phyloP scores from a whole-genome alignment of 495 filamentous ascomycete genomes.

The Annulohypoxylon maeteangense region DNA sequence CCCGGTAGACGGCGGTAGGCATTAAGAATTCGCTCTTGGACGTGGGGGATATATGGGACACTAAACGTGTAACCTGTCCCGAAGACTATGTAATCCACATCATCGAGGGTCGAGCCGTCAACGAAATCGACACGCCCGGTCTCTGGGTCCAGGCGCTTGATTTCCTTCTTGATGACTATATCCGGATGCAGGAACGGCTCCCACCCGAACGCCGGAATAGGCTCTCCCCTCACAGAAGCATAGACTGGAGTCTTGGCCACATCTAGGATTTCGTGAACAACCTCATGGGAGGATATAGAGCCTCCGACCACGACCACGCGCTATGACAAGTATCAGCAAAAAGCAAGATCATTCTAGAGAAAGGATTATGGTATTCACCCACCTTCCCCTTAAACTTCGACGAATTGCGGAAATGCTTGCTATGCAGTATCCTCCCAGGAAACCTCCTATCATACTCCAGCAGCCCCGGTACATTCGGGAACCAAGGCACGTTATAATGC shows the following conservation, averaged over 20 bases:
- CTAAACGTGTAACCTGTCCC: slow-evolving; percentile 69
- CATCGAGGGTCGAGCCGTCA: slow-evolving; percentile 59
- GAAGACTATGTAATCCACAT: slow-evolving; percentile 68
- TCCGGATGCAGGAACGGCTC: slow-evolving; percentile 62
- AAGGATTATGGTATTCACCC: slow-evolving; percentile 7
- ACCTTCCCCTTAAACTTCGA: slow-evolving; percentile 58
- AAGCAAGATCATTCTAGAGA: neutral
- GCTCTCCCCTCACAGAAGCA: slow-evolving; percentile 45
- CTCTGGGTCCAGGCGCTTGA: slow-evolving; percentile 46
- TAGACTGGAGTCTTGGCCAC: slow-evolving; percentile 44
- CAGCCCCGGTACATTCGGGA: slow-evolving; percentile 45
- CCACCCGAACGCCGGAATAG: slow-evolving; percentile 51
- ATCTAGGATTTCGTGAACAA: slow-evolving; percentile 49
- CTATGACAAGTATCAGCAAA: slow-evolving; percentile 26
- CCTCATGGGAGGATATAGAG: slow-evolving; percentile 49
- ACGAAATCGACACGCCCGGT: slow-evolving; percentile 59
- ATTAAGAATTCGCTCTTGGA: slow-evolving; percentile 61
- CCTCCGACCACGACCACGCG: slow-evolving; percentile 49
- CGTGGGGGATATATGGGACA: slow-evolving; percentile 62
- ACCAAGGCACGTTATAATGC: slow-evolving; percentile 53
- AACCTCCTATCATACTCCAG: slow-evolving; percentile 47
- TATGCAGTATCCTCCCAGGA: slow-evolving; percentile 49
- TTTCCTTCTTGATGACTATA: slow-evolving; percentile 59
- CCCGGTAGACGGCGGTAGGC: slow-evolving; percentile 60
- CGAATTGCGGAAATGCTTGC: slow-evolving; percentile 49